These are phyloP conservation scores for Aeschynomene evenia DNA, from an alignment of 306 rosid species.

Conservation along the genomic window DNA sequence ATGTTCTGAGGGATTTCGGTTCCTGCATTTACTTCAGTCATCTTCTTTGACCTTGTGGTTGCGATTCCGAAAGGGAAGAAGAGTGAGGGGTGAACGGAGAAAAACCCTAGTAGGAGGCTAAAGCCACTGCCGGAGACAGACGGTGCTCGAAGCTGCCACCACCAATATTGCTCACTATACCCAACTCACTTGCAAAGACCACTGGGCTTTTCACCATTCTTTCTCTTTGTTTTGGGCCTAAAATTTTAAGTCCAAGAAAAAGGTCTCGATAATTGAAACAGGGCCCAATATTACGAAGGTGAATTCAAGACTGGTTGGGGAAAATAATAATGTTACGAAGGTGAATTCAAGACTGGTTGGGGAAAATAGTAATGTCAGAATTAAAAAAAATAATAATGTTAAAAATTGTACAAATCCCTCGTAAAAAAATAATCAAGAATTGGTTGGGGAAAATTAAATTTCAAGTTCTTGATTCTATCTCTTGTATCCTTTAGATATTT, in stretches of 20 bases:
- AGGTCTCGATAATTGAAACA: too few relatives aligned
- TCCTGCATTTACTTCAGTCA: slow-evolving; percentile 64
- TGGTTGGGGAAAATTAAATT: too few relatives aligned
- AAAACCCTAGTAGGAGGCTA: slow-evolving; percentile 33
- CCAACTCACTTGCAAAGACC: not conserved
- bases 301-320: too few relatives aligned
- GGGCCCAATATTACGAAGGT: not conserved
- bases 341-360: too few relatives aligned
- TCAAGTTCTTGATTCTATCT: too few relatives aligned
- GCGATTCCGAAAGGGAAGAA: not conserved
- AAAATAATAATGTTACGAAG: too few relatives aligned
- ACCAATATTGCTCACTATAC: not conserved
- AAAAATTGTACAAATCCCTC: too few relatives aligned
- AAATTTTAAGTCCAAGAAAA: not conserved
- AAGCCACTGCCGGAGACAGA: slow-evolving; percentile 33
- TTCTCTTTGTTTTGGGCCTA: not conserved
- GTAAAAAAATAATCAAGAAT: too few relatives aligned
- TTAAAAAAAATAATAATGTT: too few relatives aligned
- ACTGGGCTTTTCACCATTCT: not conserved
- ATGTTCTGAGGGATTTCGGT: slow-evolving; percentile 54
- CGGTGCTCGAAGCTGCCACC: not conserved
- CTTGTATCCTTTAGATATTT: too few relatives aligned
- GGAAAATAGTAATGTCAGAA: too few relatives aligned
- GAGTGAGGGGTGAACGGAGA: not conserved
- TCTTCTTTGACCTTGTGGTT: slow-evolving; percentile 2